phyloP scores from a whole-genome alignment of 352 stramenopile species.

The Phytophthora megakarya region DNA sequence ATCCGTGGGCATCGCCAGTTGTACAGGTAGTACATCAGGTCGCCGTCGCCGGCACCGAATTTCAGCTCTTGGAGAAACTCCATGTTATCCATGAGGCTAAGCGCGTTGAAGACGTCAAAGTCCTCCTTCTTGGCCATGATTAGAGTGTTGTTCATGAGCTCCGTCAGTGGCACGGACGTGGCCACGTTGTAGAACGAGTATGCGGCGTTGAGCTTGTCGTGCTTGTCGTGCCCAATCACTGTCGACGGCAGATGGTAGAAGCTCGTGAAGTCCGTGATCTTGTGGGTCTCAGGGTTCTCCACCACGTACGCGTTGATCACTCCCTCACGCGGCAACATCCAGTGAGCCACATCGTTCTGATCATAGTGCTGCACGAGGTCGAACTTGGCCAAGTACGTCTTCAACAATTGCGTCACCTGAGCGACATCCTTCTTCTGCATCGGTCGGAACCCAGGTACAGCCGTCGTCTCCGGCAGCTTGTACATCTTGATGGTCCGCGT shows the following conservation, averaged over 20 bases:
- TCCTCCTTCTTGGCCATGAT: conserved; percentile 65
- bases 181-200: conserved; percentile 99
- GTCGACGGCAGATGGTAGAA: conserved; percentile 99
- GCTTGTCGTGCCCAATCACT: conserved; percentile 94
- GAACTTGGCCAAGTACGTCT: conserved; percentile 73
- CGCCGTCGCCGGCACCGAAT: conserved; percentile 60
- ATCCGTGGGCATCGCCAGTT: conserved; percentile 79
- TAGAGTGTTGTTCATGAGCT: conserved; percentile 63
- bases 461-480: conserved; percentile 74
- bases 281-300: conserved; percentile 67
- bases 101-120: conserved; percentile 78
- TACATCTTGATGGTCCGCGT: conserved; percentile 93
- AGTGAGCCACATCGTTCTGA: conserved; percentile 96
- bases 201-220: conserved; percentile 96
- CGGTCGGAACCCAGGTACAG: conserved; percentile 52
- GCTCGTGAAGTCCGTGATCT: conserved; percentile 95
- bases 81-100: conserved; percentile 72
- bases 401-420: conserved; percentile 62
- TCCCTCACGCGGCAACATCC: conserved; percentile 94
- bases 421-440: conserved; percentile 75
- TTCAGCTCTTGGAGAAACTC: conserved; percentile 68
- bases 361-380: conserved; percentile 91
- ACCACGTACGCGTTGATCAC: conserved; percentile 97
- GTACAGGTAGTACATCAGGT: conserved; percentile 82
- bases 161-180: conserved; percentile 50